Base-by-base conservation (phyloP, 352 stramenopile species). In the Thalassiosira allenii region DNA sequence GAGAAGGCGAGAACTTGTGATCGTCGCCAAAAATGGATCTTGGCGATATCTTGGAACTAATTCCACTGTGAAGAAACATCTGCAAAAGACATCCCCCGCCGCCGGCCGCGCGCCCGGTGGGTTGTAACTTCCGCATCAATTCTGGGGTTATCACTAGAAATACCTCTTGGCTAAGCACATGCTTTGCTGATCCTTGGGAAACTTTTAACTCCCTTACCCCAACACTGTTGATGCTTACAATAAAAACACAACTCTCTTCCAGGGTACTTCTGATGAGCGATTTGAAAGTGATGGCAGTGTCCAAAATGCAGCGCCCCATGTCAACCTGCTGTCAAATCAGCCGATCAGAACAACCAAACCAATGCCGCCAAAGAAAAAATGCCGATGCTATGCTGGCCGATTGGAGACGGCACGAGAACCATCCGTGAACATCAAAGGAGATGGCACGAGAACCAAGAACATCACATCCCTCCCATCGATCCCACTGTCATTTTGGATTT, bases 1-100 rank as follows among this genome's bases (percentile, higher is more conserved):
- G 74, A 79, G 58, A 47, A 47, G 40, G 17, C 9, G 9, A 47
- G 9, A 47, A 47, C 40, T 47, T 47, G 17, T n/a, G n/a, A 47
- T 47, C 17, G 40, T 47, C 17, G 17, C 9, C 9, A 47, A 47
- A 47, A 47, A 47, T 47, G 9, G 40, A 47, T 47, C 9, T 47
- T 17, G 17, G 17, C 9, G 40, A 47, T 9, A 47, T 47, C 9
- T 17, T 47, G 40, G 9, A 47, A 47, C 9, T 47, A 17, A 47
- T 47, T 47, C 17, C 40, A 47, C 17, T n/a, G n/a, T n/a, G n/a
- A n/a, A n/a, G n/a, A n/a, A n/a, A 47, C 40, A 47, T 47, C 9
- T 47, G 40, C 40, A 47, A 47, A 47, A 47, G 9, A 47, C 40
- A 47, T 47, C 17, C 17, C 17, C 40, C 40, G 9, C 9, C 17